phyloP scores from a whole-genome alignment of 2,329 filamentous ascomycete species.

The Alternaria arbusti region DNA sequence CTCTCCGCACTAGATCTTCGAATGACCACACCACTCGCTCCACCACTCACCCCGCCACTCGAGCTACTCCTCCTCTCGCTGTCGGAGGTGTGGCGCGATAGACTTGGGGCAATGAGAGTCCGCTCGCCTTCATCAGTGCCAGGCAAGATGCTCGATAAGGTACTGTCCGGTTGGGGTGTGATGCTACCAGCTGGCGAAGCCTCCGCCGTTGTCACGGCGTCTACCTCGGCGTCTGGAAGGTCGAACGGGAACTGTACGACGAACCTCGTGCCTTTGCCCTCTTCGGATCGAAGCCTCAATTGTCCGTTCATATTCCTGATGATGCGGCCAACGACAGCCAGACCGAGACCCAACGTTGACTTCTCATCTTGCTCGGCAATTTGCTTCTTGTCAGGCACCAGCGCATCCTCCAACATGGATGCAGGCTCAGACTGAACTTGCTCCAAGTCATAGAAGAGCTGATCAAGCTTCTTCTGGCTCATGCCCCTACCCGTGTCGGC shows the following conservation, averaged over 20 bases:
- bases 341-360: conserved; percentile 74
- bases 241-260: conserved; percentile 80
- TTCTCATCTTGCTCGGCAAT: conserved; percentile 43
- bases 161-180: conserved; percentile 26
- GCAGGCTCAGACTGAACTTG: conserved; percentile 62
- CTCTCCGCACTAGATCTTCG: conserved; percentile 51
- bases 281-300: conserved; percentile 80
- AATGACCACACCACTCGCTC: background rate
- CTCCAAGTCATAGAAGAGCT: conserved; percentile 66
- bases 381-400: conserved; percentile 41
- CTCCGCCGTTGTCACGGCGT: background rate
- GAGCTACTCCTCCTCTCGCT: background rate
- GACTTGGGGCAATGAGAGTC: conserved; percentile 59
- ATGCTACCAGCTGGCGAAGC: conserved; percentile 26
- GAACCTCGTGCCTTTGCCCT: conserved; percentile 82
- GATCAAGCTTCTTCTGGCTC: conserved; percentile 62
- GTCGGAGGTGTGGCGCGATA: conserved; percentile 32
- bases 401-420: conserved; percentile 38
- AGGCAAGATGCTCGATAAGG: background rate
- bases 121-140: conserved; percentile 58
- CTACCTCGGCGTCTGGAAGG: conserved; percentile 57
- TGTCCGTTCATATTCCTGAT: conserved; percentile 92
- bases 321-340: conserved; percentile 87
- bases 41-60: background rate
- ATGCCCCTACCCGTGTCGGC: conserved; percentile 77